Evolutionary conservation across 345 rosid genomes (phyloP), one percentile per base, ranked within the genome.

Genomic region (Passiflora organensis): DNA sequence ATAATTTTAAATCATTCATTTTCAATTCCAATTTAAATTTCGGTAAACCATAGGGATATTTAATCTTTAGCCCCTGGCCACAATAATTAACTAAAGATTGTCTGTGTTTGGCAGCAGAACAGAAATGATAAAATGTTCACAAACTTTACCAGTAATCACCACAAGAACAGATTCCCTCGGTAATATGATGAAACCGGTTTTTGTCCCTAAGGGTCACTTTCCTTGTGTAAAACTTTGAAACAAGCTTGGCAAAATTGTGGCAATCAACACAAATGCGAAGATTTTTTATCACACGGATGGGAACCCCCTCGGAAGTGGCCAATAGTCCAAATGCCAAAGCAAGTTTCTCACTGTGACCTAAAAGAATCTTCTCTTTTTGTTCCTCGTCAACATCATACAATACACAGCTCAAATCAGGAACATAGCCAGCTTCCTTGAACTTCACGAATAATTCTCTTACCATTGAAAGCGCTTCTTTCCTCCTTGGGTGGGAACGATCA

Each of bases 341-440:
- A 51, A 88, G 75, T 67, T 88, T 91, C 75, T 91, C 98, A 63
- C 91, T 91, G 60, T 91, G 98, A 46, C 80, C 88, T 15, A 75
- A 65, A 6, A 91, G 74, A 71, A 81, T 80, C 70, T 76, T 88
- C 87, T 84, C 95, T 78, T 91, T 91, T 75, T 91, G 95, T 70
- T 86, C 96, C 25, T 86, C 87, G 38, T 91, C 96, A 58, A 91
- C 91, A 43, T 88, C 96, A 55, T 85, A 67, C 42, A 91, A 58
- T 53, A 82, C 95, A 55, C 87, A 88, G 60, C 89, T 88, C 71
- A 75, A 59, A 53, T 91, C 90, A 25, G 93, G 86, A 64, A 77
- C 77, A 63, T 88, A 88, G 22, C 96, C 96, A 44, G 84, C 76
- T 81, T 84, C 88, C 65, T 88, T 88, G 65, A 88, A 66, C 74